Evolutionary conservation across 495 filamentous ascomycete genomes (phyloP).

Genomic region (Penicillium steckii): DNA sequence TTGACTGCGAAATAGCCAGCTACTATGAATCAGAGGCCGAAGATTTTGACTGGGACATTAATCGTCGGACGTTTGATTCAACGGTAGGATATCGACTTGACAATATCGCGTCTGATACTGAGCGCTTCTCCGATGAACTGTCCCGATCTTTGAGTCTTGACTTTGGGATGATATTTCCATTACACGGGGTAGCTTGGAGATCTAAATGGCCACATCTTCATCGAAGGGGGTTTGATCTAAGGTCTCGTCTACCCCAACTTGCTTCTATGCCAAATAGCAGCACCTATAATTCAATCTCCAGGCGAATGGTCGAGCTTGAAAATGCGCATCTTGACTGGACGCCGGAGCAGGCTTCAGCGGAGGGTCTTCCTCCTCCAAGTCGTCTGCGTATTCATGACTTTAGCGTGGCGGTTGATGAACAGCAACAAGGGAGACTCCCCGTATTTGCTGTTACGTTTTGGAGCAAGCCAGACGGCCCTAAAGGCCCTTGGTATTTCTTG

Average conservation of each 20-base stretch:
- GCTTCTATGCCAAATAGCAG: constrained; percentile 8
- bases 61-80: constrained; percentile 7
- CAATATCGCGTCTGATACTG: constrained; percentile 3
- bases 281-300: constrained; percentile 18
- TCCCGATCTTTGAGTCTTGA: constrained; percentile 13
- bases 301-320: constrained; percentile 19
- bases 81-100: constrained; percentile 7
- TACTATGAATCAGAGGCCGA: constrained; percentile 1
- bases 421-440: not conserved
- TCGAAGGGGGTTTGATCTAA: constrained; percentile 14
- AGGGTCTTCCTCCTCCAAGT: constrained; percentile 11
- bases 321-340: not conserved
- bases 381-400: constrained; percentile 18
- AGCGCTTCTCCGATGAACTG: constrained; percentile 7
- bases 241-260: constrained; percentile 7
- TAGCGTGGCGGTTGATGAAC: not conserved
- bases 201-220: constrained; percentile 16
- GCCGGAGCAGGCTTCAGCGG: not conserved
- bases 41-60: constrained; percentile 15
- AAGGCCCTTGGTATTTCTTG: not conserved
- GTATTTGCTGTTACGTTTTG: constrained; percentile 9
- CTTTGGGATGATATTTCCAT: constrained; percentile 15
- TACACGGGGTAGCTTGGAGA: constrained; percentile 21
- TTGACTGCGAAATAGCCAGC: constrained; percentile 2
- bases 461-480: constrained; percentile 7